A percentile compares a stretch with the other conserved stretches of the same genome.
Conservation (phyloP, 2,329 filamentous ascomycete species). For the Xylaria sp. region DNA sequence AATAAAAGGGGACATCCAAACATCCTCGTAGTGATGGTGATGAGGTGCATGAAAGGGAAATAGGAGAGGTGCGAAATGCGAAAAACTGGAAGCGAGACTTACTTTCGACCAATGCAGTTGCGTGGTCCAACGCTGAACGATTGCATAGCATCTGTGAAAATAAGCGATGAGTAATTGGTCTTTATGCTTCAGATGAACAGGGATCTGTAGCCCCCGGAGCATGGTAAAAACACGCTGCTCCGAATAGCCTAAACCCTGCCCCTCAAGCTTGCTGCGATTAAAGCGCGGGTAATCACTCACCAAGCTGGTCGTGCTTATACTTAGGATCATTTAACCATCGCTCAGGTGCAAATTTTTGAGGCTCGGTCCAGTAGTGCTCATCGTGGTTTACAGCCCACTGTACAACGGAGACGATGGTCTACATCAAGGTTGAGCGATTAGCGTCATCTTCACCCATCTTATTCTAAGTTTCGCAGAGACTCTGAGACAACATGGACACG, state of each 20-base stretch:
- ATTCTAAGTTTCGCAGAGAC: too few relatives aligned
- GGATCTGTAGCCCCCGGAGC: not conserved
- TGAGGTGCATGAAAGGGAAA: not conserved
- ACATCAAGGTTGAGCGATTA: not conserved
- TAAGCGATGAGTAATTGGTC: constrained; percentile 5
- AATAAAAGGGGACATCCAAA: not conserved
- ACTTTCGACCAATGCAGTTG: constrained; percentile 55
- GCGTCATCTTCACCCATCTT: not conserved
- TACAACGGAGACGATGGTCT: constrained; percentile 51
- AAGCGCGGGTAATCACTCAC: constrained; percentile 14
- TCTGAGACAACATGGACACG: not conserved
- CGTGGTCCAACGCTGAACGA: constrained; percentile 52
- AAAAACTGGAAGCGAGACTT: constrained; percentile 34
- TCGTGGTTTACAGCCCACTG: constrained; percentile 53
- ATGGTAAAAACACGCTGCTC: not conserved
- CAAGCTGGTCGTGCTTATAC: constrained; percentile 49
- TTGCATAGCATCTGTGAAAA: constrained; percentile 46
- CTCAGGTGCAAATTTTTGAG: constrained; percentile 53
- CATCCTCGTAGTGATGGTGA: not conserved
- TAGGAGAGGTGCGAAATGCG: not conserved
- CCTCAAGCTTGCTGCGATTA: not conserved
- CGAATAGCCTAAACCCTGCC: not conserved
- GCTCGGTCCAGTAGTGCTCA: constrained; percentile 51
- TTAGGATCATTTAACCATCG: constrained; percentile 48
- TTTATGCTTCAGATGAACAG: not conserved